Base-by-base conservation (phyloP, 495 filamentous ascomycete species). In the Amphirosellinia nigrospora region DNA sequence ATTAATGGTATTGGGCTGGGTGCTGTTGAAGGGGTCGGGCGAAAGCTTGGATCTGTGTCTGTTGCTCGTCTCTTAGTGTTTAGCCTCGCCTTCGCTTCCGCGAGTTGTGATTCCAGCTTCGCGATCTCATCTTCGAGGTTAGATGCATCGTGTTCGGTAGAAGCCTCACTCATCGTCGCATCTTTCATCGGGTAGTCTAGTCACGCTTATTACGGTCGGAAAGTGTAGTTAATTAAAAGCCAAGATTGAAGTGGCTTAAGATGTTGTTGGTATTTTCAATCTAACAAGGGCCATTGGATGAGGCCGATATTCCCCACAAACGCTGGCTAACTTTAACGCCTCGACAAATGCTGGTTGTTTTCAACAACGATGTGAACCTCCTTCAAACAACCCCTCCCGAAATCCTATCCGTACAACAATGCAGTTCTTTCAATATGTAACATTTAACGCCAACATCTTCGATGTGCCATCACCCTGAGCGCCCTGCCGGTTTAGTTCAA, bases 21-120 rank as follows among this genome's bases (percentile, higher is more conserved):
- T 19, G 71, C n/a, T 56, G 64, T 65, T 64, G n/a, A 39, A 36
- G 38, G 21, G 9, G 28, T 28, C 9, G 36, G 60, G 7, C 34
- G 60, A 45, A 32, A 53, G 45, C 60, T 32, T 38, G 60, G 11
- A n/a, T 34, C 46, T 10, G 63, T 23, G 21, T 38, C 19, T 28
- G 41, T 11, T 7, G 66, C 55, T 52, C 19, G 50, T 16, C 68
- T 38, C 23, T 68, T 48, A 50, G 68, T 62, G 48, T 39, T 64
- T 53, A 74, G 65, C 10, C 75, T 74, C 16, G 70, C 70, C 65
- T 78, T 83, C 43, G 80, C 82, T 59, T 70, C 70, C 10, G 76
- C 73, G 0, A 85, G 77, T 8, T 74, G 78, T 32, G 72, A 75
- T 68, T 83, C 81, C 0, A 85, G 68, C 21, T 79, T 75, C 38